These are phyloP conservation scores for Mallotus japonicus DNA, from an alignment of 441 rosid species.

Conservation along the genomic window DNA sequence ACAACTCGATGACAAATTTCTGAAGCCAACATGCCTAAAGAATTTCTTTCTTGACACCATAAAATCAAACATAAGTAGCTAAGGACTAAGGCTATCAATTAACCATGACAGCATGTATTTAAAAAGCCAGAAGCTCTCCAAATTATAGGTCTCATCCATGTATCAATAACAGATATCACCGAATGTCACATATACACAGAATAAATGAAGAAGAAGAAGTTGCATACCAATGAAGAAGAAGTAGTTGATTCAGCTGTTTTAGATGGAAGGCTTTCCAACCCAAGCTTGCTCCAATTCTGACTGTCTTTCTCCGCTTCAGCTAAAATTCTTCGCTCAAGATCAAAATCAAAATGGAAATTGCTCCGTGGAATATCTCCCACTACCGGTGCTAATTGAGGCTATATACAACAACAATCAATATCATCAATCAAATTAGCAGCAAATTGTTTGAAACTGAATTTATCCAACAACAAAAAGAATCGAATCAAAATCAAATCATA, in stretches of 20 bases:
- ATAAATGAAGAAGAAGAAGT: not conserved
- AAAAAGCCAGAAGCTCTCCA: not conserved
- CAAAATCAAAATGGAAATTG: constrained; percentile 80
- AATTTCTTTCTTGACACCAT: not conserved
- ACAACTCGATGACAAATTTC: not conserved
- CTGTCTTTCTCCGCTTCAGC: constrained; percentile 74
- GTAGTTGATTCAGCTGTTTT: constrained; percentile 41
- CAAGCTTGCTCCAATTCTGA: constrained; percentile 72
- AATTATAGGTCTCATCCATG: not conserved
- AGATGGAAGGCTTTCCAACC: constrained; percentile 57
- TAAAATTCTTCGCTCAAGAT: constrained; percentile 64
- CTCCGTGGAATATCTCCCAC: constrained; percentile 75
- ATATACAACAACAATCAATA: constrained; percentile 14
- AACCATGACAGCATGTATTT: not conserved
- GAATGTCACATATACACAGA: not conserved
- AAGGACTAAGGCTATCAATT: no score
- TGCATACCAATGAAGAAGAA: constrained; percentile 49
- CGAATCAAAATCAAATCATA: constrained; percentile 25
- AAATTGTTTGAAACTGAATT: not conserved
- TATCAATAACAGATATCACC: no score
- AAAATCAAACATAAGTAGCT: not conserved
- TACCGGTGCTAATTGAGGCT: constrained; percentile 72
- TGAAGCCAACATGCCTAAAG: not conserved
- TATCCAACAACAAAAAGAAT: not conserved
- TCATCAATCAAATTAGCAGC: not conserved